Conservation (phyloP, 371 early-diverging fungal genomes). For the Apophysomyces sp. region DNA sequence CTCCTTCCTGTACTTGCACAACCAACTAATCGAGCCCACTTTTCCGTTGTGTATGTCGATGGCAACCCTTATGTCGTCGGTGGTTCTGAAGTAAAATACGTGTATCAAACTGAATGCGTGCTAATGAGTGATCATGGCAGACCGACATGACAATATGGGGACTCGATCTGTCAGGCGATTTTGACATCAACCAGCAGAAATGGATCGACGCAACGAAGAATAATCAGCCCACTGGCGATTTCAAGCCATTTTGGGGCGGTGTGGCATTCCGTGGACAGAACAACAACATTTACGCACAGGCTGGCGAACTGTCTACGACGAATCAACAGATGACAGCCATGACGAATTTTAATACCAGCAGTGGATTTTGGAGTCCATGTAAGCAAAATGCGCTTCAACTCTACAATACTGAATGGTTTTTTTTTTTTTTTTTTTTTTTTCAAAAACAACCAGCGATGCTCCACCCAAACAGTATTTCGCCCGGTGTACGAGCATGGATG, state of each 20-base stretch:
- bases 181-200: conserved; percentile 14
- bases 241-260: conserved; percentile 29
- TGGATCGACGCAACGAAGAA: conserved; percentile 16
- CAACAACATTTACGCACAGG: conserved; percentile 24
- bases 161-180: conserved; percentile 23
- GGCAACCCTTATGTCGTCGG: conserved; percentile 18
- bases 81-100: conserved; percentile 22
- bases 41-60: conserved; percentile 9
- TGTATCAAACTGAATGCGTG: too few relatives aligned
- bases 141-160: conserved; percentile 21
- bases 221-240: neutral
- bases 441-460: neutral
- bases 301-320: conserved; percentile 16
- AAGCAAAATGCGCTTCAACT: conserved; percentile 5
- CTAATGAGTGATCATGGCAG: conserved; percentile 7
- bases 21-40: conserved; percentile 12
- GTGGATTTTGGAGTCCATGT: conserved; percentile 12
- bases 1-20: neutral
- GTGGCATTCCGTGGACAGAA: conserved; percentile 25
- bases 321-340: conserved; percentile 19
- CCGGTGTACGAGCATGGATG: conserved; percentile 26
- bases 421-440: too few relatives aligned
- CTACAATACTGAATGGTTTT: too few relatives aligned
- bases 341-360: conserved; percentile 16
- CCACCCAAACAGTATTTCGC: conserved; percentile 1